Percentiles rank a stretch among this genome's conserved stretches.
These are phyloP conservation scores for Nothophaeocryptopus gaeumannii DNA, from an alignment of 2,329 filamentous ascomycete genomes.

Conservation along the genomic window DNA sequence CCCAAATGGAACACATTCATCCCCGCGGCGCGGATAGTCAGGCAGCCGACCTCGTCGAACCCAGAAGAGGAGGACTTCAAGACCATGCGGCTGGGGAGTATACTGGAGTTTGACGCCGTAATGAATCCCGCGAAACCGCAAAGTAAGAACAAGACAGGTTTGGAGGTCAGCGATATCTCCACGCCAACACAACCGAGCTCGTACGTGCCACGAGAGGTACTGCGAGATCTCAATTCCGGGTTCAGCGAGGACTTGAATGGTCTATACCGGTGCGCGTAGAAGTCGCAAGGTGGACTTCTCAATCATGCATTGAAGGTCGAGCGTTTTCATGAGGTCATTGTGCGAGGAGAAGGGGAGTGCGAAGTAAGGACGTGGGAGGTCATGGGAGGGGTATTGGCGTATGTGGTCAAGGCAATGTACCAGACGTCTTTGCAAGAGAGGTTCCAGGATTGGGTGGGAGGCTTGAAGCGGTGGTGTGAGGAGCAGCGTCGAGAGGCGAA, in stretches of 20 bases:
- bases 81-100: constrained; percentile 17
- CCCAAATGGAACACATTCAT: constrained; percentile 45
- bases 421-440: constrained; percentile 28
- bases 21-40: constrained; percentile 40
- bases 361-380: constrained; percentile 33
- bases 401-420: constrained; percentile 31
- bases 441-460: constrained; percentile 28
- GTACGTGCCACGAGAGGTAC: constrained; percentile 20
- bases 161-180: constrained; percentile 28
- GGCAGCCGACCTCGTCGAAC: constrained; percentile 6
- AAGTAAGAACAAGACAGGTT: constrained; percentile 17
- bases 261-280: constrained; percentile 29
- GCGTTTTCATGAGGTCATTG: constrained; percentile 32
- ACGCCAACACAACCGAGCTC: constrained; percentile 23
- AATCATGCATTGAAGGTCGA: constrained; percentile 25
- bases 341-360: constrained; percentile 23
- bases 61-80: constrained; percentile 5
- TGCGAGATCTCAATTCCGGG: constrained; percentile 16
- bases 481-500: constrained; percentile 1
- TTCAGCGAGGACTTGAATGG: constrained; percentile 24
- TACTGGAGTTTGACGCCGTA: constrained; percentile 27
- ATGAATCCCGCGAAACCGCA: constrained; percentile 30
- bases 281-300: constrained; percentile 25
- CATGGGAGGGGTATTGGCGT: constrained; percentile 27
- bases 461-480: constrained; percentile 29